Evolutionary conservation across 2,329 filamentous ascomycete genomes (phyloP).

Genomic region (Epichloe festucae): DNA sequence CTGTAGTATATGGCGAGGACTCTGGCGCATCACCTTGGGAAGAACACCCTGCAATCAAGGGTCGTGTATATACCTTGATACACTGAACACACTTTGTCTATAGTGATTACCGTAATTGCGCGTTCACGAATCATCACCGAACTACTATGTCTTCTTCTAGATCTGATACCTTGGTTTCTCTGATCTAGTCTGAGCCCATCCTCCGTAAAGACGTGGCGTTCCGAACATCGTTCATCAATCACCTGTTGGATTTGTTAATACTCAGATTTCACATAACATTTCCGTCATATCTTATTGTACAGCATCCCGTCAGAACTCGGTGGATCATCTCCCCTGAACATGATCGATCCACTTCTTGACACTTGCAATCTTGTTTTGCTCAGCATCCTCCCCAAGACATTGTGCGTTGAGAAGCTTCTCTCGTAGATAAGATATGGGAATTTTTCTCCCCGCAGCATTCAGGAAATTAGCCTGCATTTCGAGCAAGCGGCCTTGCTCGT

Average conservation of each 20-base stretch:
- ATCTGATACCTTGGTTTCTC: too few species aligned
- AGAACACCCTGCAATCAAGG: neutral
- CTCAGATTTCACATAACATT: too few species aligned
- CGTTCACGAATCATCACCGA: too few species aligned
- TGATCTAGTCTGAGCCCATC: too few species aligned
- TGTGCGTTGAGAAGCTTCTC: constrained; percentile 12
- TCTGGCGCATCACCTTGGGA: neutral
- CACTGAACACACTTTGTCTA: neutral
- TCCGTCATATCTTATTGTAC: too few species aligned
- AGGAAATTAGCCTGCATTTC: constrained; percentile 31
- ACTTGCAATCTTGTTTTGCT: neutral
- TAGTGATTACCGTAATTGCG: too few species aligned
- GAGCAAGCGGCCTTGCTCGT: constrained; percentile 22
- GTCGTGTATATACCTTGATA: neutral
- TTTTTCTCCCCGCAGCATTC: constrained; percentile 29
- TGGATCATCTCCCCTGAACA: neutral
- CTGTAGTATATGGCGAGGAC: neutral
- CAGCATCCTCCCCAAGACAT: neutral
- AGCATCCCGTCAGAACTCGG: too few species aligned
- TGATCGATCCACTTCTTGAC: constrained; percentile 1
- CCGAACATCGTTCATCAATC: too few species aligned
- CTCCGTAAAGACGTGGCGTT: too few species aligned
- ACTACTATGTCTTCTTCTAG: too few species aligned
- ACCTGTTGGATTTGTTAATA: too few species aligned
- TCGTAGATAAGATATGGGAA: constrained; percentile 25